Evolutionary conservation across 805 yeast species (phyloP), one percentile per base, ranked within the genome.

Genomic region (Wickerhamiella sorbophila): DNA sequence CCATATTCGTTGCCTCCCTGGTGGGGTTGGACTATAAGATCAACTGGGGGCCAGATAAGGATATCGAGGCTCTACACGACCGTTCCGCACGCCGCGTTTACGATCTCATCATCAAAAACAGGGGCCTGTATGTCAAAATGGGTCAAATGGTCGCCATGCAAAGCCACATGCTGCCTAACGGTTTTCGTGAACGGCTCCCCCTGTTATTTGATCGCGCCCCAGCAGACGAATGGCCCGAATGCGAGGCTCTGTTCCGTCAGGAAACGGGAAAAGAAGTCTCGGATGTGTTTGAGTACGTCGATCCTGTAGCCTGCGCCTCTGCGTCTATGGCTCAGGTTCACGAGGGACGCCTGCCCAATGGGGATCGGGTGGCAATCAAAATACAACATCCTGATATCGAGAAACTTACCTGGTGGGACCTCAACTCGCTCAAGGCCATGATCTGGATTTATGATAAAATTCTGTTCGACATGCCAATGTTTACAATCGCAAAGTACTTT

Each of bases 321-420:
- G 93, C 88, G 0, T 84, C 95, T 0, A 66, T 88, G 50, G 97
- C 97, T 0, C 98, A 88, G 56, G 98, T 88, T 6, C 96, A 88
- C 62, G 62, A 67, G 21, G 98, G 88, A 0, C 69, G 59, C 2
- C 55, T 86, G 42, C 69, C 64, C 43, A 69, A 68, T 1, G 84
- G 81, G 1, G 72, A 77, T 47, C 72, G 67, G 51, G 96, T 88
- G 4, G 97, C 97, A 1, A 91, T 88, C 15, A 88, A 88, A 55
- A 70, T 87, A 37, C 97, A 88, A 58, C 96, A 86, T 58, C 65
- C 69, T 24, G 73, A 77, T 41, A 77, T 81, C 36, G 59, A 65
- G 21, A 66, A 70, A 43, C 88, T 81, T 55, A 65, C 78, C 31
- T 55, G 58, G 33, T 71, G 75, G 42, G 93, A 81, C 61, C 61